Conservation (phyloP, 2,329 filamentous ascomycete genomes). For the Parasarocladium wereldwijsianum region DNA sequence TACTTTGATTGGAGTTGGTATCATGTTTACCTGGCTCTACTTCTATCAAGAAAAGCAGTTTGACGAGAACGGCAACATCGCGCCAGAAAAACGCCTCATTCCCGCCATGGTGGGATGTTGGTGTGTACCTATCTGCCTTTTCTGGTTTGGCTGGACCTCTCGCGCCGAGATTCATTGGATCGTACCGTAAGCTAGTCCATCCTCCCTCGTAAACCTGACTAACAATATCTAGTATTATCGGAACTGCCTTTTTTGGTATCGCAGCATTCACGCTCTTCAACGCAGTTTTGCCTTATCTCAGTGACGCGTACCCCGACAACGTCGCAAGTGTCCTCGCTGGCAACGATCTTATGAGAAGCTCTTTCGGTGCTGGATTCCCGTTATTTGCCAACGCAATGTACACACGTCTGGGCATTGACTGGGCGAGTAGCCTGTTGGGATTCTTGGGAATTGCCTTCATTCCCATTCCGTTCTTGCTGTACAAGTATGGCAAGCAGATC, state of each 20-base stretch:
- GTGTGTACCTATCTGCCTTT: conserved; percentile 19
- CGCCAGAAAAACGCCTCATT: neutral
- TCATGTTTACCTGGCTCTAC: conserved; percentile 51
- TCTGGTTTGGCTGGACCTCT: conserved; percentile 43
- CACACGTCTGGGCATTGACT: conserved; percentile 47
- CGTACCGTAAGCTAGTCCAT: no score
- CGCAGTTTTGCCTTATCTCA: conserved; percentile 43
- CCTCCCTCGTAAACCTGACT: no score
- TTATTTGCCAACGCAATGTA: conserved; percentile 54
- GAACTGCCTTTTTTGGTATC: conserved; percentile 28
- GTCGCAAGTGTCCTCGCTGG: conserved; percentile 42
- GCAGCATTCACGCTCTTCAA: conserved; percentile 20
- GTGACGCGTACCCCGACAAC: conserved; percentile 38
- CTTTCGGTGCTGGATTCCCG: conserved; percentile 59
- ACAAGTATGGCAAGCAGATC: no score
- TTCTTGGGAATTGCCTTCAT: conserved; percentile 46
- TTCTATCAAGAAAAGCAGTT: conserved; percentile 30
- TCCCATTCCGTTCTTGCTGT: conserved; percentile 45
- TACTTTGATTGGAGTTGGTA: conserved; percentile 37
- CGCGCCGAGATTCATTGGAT: conserved; percentile 45
- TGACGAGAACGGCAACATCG: neutral
- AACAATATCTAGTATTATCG: no score
- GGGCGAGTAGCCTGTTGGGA: conserved; percentile 38
- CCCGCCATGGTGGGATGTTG: neutral
- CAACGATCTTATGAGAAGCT: conserved; percentile 45